Evolutionary conservation across 2,329 filamentous ascomycete genomes (phyloP).

Genomic region (Fusarium zealandicum): DNA sequence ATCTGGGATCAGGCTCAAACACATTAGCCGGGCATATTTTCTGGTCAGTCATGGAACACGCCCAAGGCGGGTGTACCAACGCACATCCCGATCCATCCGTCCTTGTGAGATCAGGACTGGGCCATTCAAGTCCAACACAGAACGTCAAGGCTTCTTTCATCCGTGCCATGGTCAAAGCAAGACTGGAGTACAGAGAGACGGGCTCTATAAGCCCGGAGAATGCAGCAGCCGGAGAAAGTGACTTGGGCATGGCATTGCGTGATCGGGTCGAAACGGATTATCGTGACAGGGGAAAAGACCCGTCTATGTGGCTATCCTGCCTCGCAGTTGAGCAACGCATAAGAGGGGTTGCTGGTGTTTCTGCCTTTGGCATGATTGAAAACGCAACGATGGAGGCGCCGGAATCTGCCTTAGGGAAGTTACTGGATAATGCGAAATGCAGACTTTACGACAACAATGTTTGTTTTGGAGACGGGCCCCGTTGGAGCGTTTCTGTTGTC

Average conservation of each 20-base stretch:
- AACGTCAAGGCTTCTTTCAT: slow-evolving; percentile 13
- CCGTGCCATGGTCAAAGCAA: slow-evolving; percentile 20
- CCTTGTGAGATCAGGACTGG: slow-evolving; percentile 5
- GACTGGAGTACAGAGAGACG: slow-evolving; percentile 17
- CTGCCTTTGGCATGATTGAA: slow-evolving; percentile 10
- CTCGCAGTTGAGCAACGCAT: slow-evolving; percentile 12
- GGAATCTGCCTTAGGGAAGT: not conserved
- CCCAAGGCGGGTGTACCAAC: slow-evolving; percentile 1
- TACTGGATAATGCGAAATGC: slow-evolving; percentile 3
- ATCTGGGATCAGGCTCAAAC: slow-evolving; percentile 14
- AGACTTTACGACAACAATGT: slow-evolving; percentile 13
- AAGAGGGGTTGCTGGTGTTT: slow-evolving; percentile 1
- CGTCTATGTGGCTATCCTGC: slow-evolving; percentile 17
- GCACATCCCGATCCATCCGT: slow-evolving; percentile 1
- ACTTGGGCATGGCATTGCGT: slow-evolving; percentile 13
- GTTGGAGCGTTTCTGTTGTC: slow-evolving; percentile 12
- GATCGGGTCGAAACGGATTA: slow-evolving; percentile 18
- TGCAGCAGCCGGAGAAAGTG: slow-evolving; percentile 16
- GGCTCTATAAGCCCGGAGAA: slow-evolving; percentile 17
- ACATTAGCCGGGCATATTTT: slow-evolving; percentile 22
- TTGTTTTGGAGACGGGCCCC: slow-evolving; percentile 28
- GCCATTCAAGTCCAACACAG: slow-evolving; percentile 14
- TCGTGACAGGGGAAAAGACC: slow-evolving; percentile 7
- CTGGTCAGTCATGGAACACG: slow-evolving; percentile 27
- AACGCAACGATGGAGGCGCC: slow-evolving; percentile 5